Evolutionary conservation across 108 stramenopile genomes (phyloP).

Genomic region (Hondaea fermentalgiana): DNA sequence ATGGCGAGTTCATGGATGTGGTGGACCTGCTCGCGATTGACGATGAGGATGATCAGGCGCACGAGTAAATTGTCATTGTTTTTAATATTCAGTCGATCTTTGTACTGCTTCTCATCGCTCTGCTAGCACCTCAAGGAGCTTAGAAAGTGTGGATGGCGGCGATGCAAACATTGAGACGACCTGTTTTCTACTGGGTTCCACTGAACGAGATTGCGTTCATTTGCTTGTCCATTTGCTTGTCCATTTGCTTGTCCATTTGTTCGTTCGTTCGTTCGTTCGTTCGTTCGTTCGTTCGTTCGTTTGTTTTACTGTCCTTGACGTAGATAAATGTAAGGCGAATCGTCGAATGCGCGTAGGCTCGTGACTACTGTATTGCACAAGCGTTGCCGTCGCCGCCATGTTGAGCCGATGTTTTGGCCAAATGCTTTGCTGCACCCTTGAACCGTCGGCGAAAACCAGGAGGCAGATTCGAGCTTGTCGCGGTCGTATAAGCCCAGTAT

Average conservation of each 20-base stretch:
- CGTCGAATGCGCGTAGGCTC: too few species aligned
- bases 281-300: not conserved
- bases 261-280: not conserved
- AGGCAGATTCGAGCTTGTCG: not conserved
- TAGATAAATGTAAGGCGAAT: too few species aligned
- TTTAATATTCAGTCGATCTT: too few species aligned
- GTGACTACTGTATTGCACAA: not conserved
- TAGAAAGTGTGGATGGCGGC: too few species aligned
- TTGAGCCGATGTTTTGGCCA: not conserved
- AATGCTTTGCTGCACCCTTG: not conserved
- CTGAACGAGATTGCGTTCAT: not conserved
- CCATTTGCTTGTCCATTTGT: not conserved
- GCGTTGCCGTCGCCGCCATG: not conserved
- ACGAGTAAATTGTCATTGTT: too few species aligned
- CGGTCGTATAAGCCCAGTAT: not conserved
- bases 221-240: not conserved
- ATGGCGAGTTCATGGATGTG: too few species aligned
- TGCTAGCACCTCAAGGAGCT: too few species aligned
- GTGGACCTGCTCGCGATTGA: too few species aligned
- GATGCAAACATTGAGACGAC: too few species aligned
- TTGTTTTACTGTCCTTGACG: not conserved
- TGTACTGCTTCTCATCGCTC: too few species aligned
- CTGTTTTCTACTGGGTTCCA: too few species aligned
- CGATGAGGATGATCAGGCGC: too few species aligned
- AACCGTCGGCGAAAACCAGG: not conserved